Base-by-base conservation (phyloP, 495 filamentous ascomycete genomes). In the Choiromyces venosus region DNA sequence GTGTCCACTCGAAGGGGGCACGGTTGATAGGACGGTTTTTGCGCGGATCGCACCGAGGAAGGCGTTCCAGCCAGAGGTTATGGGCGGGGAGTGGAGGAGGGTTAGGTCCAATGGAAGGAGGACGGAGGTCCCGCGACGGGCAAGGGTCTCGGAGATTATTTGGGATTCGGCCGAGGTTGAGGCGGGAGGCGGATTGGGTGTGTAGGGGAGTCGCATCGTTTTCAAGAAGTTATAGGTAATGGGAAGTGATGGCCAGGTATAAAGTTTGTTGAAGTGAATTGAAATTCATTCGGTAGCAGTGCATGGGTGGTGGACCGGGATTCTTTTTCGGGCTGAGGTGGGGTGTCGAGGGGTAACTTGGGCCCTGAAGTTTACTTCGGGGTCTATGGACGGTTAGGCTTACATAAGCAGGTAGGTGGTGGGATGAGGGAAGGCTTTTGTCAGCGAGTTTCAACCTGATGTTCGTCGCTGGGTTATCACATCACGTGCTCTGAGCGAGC, bases 51-150 rank as follows among this genome's bases (percentile, higher is more conserved):
- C 89, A 52, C 89, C 89, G 21, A 94, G 85, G 82, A 95, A 93
- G 40, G 87, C 83, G 83, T 93, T 94, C 91, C 91, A 95, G 2
- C 92, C 92, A 78, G 92, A 87, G 2, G 92, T 88, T 0, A 94
- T 84, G 3, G 88, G 83, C 37, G 89, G 91, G 10, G 89, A 86
- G 83, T 94, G 92, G 5, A 94, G 84, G 10, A 94, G 87, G 1
- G 92, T 83, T 7, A 89, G 88, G 82, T 95, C 92, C 16, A 93
- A 86, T 0, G 88, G 85, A 65, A 92, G 87, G 16, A 94, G 86
- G 0, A 87, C 87, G 35, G 88, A 86, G 18, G 89, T 86, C 1
- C 84, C 85, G 35, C 91, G 88, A 37, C 91, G 89, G 35, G 87
- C 87, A 42, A 85, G 83, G 71, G 93, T 87, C 72, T 87, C 88